These are phyloP conservation scores for Penicillium atrosanguineum DNA, from an alignment of 495 filamentous ascomycete species.

Conservation along the genomic window DNA sequence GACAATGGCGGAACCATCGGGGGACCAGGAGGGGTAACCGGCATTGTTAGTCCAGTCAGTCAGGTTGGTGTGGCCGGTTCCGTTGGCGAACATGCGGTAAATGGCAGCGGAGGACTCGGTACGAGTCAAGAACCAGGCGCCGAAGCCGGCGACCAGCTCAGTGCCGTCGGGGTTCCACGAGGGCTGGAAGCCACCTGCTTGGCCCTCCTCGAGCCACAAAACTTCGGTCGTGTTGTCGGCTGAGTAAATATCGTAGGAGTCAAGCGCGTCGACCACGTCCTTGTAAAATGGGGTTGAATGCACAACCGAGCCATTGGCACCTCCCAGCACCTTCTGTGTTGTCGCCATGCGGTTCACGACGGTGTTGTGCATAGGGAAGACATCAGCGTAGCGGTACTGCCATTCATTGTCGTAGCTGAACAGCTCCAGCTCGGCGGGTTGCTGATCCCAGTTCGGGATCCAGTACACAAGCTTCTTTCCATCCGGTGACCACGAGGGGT, in stretches of 20 bases:
- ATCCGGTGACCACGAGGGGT: slow-evolving; percentile 27
- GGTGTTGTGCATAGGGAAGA: slow-evolving; percentile 3
- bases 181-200: slow-evolving; percentile 13
- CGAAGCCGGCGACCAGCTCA: slow-evolving; percentile 9
- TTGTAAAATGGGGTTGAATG: not conserved
- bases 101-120: not conserved
- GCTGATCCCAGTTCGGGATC: not conserved
- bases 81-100: slow-evolving; percentile 8
- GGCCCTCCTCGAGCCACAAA: not conserved
- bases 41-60: slow-evolving; percentile 1
- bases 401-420: slow-evolving; percentile 12
- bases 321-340: not conserved
- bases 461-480: slow-evolving; percentile 13
- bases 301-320: not conserved
- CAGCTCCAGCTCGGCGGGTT: slow-evolving; percentile 1
- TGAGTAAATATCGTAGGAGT: not conserved
- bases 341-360: slow-evolving; percentile 1
- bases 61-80: slow-evolving; percentile 4
- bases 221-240: not conserved
- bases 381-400: slow-evolving; percentile 16
- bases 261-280: not conserved
- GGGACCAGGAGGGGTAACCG: slow-evolving; percentile 12
- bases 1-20: slow-evolving; percentile 10
- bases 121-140: slow-evolving; percentile 12
- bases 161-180: slow-evolving; percentile 12